phyloP scores from a whole-genome alignment of 768 basidiomycete species.

The Suillus decipiens region DNA sequence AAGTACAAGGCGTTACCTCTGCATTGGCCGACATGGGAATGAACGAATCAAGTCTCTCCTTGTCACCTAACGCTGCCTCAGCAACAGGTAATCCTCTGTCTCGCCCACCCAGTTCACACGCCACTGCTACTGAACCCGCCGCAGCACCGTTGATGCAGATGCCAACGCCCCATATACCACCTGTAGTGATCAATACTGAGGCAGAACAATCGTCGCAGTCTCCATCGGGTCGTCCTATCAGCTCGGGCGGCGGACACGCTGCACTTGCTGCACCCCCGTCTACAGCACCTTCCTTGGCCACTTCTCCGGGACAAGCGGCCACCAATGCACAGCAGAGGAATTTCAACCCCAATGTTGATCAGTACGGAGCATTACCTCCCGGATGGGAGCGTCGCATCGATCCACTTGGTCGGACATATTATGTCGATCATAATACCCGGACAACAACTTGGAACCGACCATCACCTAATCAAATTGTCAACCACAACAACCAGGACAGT shows the following conservation, averaged over 20 bases:
- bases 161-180: slow-evolving; percentile 36
- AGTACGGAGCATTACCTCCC: slow-evolving; percentile 84
- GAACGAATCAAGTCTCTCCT: slow-evolving; percentile 58
- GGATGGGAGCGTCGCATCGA: slow-evolving; percentile 99
- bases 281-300: slow-evolving; percentile 21
- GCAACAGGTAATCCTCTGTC: slow-evolving; percentile 50
- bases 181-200: slow-evolving; percentile 29
- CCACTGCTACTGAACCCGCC: slow-evolving; percentile 48
- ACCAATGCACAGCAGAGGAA: slow-evolving; percentile 63
- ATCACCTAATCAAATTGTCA: slow-evolving; percentile 71
- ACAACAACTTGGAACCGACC: slow-evolving; percentile 98
- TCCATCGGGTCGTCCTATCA: slow-evolving; percentile 37
- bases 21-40: slow-evolving; percentile 65
- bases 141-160: slow-evolving; percentile 41
- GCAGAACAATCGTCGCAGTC: slow-evolving; percentile 30
- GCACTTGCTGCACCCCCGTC: slow-evolving; percentile 22
- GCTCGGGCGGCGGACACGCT: slow-evolving; percentile 31
- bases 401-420: slow-evolving; percentile 94
- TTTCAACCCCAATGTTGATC: slow-evolving; percentile 95
- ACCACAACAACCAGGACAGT: slow-evolving; percentile 66
- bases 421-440: slow-evolving; percentile 98
- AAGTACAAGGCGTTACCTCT: slow-evolving; percentile 57
- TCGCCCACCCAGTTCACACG: slow-evolving; percentile 68
- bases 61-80: slow-evolving; percentile 46
- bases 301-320: slow-evolving; percentile 44